Base-by-base conservation (phyloP, 179 eudicot species). In the Beta macrorhiza region DNA sequence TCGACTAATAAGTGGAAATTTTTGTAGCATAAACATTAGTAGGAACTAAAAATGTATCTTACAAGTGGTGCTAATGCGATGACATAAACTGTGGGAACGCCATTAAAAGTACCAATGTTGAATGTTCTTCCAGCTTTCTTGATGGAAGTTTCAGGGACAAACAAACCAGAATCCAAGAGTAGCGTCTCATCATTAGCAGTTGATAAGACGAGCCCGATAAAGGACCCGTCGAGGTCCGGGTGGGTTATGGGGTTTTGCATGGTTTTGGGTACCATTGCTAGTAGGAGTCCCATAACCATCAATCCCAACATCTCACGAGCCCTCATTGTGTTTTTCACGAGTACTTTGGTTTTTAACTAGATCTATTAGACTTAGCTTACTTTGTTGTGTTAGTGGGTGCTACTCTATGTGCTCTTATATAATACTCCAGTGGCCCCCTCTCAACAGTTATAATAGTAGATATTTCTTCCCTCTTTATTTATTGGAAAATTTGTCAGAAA, bases 261-360 rank as follows among this genome's bases (percentile, higher is more conserved):
- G 83, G 83, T 75, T 49, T 76, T 64, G 37, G 83, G 83, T 70
- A 81, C 80, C 83, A 76, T 25, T 20, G 74, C 74, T 42, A 76
- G 63, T 5, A 75, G 76, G 75, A 81, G 70, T 76, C 83, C 83
- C 56, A 76, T 55, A 22, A 81, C 62, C 83, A 81, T 17, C 7
- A 17, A 14, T 13, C 47, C 63, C 65, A 53, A 32, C 67, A 81
- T 81, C 61, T 42, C 44, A 58, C 29, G n/a, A 6, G 70, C 80
- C 80, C 76, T 76, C 15, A 32, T 78, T 14, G 45, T 49, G 6
- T 37, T 14, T 59, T 47, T 14, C 42, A 0, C 15, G 45, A 45
- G 4, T 59, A 29, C 1, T 22, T 52, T 13, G 45, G 11, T 59
- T 0, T 44, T 17, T 16, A 4, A 5, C 16, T 68, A 52, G 19